Conservation (phyloP, 2,329 filamentous ascomycete species). For the Cordyceps farinosa region DNA sequence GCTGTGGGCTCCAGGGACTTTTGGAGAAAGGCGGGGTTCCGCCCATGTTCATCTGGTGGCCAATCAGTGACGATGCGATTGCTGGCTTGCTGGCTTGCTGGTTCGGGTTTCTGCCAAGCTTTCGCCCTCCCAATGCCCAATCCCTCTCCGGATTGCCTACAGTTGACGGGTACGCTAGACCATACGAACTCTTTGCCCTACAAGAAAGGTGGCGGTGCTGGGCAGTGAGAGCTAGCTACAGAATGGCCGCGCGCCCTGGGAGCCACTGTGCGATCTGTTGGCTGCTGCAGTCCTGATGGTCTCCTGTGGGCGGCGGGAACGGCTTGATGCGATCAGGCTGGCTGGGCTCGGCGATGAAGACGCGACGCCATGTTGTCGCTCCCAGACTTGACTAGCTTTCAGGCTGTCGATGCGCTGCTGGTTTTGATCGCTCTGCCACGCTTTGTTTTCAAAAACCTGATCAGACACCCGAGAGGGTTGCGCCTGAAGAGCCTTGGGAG, state of each 20-base stretch:
- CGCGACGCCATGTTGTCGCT: not conserved
- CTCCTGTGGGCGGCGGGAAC: not conserved
- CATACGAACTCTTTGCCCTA: constrained; percentile 2
- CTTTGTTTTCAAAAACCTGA: no score
- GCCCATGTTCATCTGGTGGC: not conserved
- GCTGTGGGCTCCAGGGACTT: constrained; percentile 9
- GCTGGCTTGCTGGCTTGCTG: no score
- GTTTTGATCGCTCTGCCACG: no score
- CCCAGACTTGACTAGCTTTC: not conserved
- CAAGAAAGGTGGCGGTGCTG: not conserved
- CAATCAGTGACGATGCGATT: constrained; percentile 12
- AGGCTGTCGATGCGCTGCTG: not conserved
- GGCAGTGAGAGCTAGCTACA: not conserved
- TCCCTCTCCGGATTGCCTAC: not conserved
- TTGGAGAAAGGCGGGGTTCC: constrained; percentile 13
- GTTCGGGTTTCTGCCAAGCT: not conserved
- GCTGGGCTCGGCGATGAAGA: not conserved
- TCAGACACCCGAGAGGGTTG: not conserved
- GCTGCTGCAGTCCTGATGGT: not conserved
- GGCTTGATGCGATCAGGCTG: constrained; percentile 2
- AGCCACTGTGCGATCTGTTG: constrained; percentile 5
- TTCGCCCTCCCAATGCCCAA: not conserved
- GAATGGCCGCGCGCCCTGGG: not conserved
- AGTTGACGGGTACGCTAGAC: constrained; percentile 11
- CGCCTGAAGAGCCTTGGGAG: not conserved